A percentile compares a stretch with the other conserved stretches of the same genome.
These are phyloP conservation scores for Nyctanthes arbortristis DNA, from an alignment of 257 asterid genomes.

Conservation along the genomic window DNA sequence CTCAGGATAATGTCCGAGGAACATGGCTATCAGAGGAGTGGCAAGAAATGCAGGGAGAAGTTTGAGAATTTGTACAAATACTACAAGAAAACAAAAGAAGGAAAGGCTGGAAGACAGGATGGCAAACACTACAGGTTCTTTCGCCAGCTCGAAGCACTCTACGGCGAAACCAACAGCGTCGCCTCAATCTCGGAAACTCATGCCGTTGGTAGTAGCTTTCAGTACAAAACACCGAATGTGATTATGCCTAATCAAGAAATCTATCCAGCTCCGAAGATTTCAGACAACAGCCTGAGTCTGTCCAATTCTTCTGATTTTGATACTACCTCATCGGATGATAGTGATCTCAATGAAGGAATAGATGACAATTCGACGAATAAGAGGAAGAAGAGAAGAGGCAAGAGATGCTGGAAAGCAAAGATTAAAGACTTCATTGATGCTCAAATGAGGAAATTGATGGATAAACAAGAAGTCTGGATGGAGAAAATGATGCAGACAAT, in stretches of 20 bases:
- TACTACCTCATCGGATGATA: constrained; percentile 54
- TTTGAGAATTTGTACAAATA: constrained; percentile 94
- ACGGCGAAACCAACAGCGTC: constrained; percentile 55
- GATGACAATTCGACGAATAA: constrained; percentile 28
- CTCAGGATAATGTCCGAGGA: constrained; percentile 92
- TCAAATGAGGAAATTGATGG: constrained; percentile 78
- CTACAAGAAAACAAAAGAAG: constrained; percentile 95
- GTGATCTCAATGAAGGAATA: constrained; percentile 27
- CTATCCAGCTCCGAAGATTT: constrained; percentile 36
- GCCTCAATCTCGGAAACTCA: constrained; percentile 41
- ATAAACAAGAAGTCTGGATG: constrained; percentile 82
- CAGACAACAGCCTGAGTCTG: constrained; percentile 78
- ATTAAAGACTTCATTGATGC: constrained; percentile 67
- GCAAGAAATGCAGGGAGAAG: constrained; percentile 97
- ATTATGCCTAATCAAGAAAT: constrained; percentile 39
- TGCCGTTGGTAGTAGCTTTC: constrained; percentile 25
- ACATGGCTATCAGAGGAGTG: constrained; percentile 87
- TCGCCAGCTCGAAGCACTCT: constrained; percentile 95
- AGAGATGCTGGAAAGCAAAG: constrained; percentile 63
- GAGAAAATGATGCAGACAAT: constrained; percentile 77
- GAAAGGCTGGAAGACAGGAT: constrained; percentile 94
- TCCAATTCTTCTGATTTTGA: constrained; percentile 64
- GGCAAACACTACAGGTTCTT: constrained; percentile 95
- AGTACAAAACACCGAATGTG: constrained; percentile 21
- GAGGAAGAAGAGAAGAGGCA: constrained; percentile 45